Evolutionary conservation across 805 yeast species (phyloP).

Genomic region (Candida schatavii): DNA sequence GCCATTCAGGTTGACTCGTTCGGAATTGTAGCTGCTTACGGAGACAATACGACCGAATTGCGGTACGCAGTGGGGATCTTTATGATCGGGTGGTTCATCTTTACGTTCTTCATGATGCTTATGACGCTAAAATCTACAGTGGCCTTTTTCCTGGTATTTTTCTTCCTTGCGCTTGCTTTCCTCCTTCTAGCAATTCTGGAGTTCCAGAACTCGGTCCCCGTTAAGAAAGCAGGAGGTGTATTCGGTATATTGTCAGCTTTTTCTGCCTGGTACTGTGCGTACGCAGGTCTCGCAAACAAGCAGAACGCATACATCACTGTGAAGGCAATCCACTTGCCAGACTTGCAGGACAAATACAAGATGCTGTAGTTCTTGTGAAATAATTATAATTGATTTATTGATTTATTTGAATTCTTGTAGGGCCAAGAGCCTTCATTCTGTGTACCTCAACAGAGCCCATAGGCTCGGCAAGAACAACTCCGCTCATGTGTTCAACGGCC

Average conservation of each 20-base stretch:
- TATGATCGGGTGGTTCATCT: slow-evolving; percentile 42
- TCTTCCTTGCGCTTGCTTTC: slow-evolving; percentile 40
- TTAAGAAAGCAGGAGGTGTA: slow-evolving; percentile 41
- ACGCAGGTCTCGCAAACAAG: slow-evolving; percentile 50
- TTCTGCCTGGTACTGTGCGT: slow-evolving; percentile 45
- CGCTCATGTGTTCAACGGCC: too few relatives aligned
- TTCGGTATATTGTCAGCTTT: slow-evolving; percentile 42
- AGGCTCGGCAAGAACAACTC: too few relatives aligned
- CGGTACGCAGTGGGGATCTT: slow-evolving; percentile 37
- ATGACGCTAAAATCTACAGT: slow-evolving; percentile 43
- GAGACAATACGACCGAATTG: slow-evolving; percentile 23
- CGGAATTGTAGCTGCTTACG: slow-evolving; percentile 36
- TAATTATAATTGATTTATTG: too few relatives aligned
- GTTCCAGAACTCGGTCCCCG: slow-evolving; percentile 23
- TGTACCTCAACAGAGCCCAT: too few relatives aligned
- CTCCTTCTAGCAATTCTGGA: slow-evolving; percentile 40
- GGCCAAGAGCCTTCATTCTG: too few relatives aligned
- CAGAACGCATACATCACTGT: slow-evolving; percentile 61
- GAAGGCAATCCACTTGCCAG: slow-evolving; percentile 53
- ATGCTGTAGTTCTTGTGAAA: background rate
- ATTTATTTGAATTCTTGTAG: too few relatives aligned
- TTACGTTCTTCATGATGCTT: slow-evolving; percentile 40
- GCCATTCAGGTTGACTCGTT: slow-evolving; percentile 46
- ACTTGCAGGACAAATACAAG: slow-evolving; percentile 8
- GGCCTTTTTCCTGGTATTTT: slow-evolving; percentile 40